Evolutionary conservation across 768 basidiomycete species (phyloP).

Genomic region (Phylloporus arenicola): DNA sequence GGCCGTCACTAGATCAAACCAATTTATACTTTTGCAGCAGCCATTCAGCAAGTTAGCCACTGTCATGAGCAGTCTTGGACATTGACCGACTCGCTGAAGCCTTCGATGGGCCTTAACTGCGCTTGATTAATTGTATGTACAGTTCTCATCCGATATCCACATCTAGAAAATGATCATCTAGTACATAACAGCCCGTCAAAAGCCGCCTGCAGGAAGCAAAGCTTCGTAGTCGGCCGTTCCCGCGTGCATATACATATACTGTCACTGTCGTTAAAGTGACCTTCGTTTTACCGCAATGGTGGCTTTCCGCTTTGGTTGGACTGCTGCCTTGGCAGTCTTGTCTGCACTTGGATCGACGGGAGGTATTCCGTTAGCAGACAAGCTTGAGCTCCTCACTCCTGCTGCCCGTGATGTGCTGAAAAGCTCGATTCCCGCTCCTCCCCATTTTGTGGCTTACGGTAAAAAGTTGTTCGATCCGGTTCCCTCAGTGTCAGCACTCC

Average conservation of each 20-base stretch:
- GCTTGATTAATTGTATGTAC: background rate
- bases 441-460: constrained; percentile 41
- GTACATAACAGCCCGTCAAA: background rate
- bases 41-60: too few species aligned
- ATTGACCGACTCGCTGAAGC: too few species aligned
- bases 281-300: background rate
- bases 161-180: background rate
- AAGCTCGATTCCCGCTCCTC: constrained; percentile 34
- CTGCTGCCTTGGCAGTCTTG: background rate
- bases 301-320: background rate
- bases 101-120: background rate
- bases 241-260: background rate
- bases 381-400: constrained; percentile 13
- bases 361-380: constrained; percentile 14
- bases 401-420: constrained; percentile 16
- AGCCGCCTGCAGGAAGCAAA: background rate
- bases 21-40: too few species aligned
- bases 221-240: background rate
- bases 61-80: too few species aligned
- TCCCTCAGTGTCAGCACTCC: constrained; percentile 40
- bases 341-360: constrained; percentile 5
- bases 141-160: too few species aligned
- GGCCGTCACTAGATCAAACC: too few species aligned
- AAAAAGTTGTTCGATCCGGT: constrained; percentile 38
- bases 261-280: background rate